Conservation (phyloP, 768 basidiomycete genomes). For the Plicaturopsis crispa region DNA sequence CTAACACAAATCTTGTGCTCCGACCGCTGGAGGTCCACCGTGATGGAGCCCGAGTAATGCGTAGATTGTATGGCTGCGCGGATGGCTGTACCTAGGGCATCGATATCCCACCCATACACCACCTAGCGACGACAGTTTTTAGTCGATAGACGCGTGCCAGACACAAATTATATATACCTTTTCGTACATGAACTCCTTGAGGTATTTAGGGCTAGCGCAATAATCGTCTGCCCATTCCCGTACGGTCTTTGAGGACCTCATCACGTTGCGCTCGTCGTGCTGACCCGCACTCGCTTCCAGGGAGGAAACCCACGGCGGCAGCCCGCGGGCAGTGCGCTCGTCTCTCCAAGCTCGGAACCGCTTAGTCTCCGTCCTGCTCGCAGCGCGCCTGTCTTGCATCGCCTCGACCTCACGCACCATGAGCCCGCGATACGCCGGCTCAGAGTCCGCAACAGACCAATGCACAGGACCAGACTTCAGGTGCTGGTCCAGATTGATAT, state of each 20-base stretch:
- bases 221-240: slow-evolving; percentile 82
- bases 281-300: too few relatives aligned
- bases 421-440: slow-evolving; percentile 57
- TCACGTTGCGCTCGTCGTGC: slow-evolving; percentile 8
- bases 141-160: slow-evolving; percentile 39
- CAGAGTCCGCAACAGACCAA: slow-evolving; percentile 56
- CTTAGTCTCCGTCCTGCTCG: slow-evolving; percentile 34
- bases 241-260: slow-evolving; percentile 54
- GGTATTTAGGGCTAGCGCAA: slow-evolving; percentile 55
- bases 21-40: slow-evolving; percentile 41
- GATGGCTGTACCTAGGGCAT: slow-evolving; percentile 30
- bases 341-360: slow-evolving; percentile 17
- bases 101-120: slow-evolving; percentile 53
- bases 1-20: slow-evolving; percentile 53
- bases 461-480: slow-evolving; percentile 31
- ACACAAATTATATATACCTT: slow-evolving; percentile 52
- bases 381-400: slow-evolving; percentile 26
- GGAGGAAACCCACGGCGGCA: slow-evolving; percentile 31
- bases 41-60: slow-evolving; percentile 24
- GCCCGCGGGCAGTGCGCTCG: background rate
- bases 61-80: slow-evolving; percentile 29
- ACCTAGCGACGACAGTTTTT: slow-evolving; percentile 33
- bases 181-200: slow-evolving; percentile 75
- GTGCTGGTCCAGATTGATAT: slow-evolving; percentile 42
- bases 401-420: slow-evolving; percentile 52